These are phyloP conservation scores for Clathrus columnatus DNA, from an alignment of 768 basidiomycete species.

Conservation along the genomic window DNA sequence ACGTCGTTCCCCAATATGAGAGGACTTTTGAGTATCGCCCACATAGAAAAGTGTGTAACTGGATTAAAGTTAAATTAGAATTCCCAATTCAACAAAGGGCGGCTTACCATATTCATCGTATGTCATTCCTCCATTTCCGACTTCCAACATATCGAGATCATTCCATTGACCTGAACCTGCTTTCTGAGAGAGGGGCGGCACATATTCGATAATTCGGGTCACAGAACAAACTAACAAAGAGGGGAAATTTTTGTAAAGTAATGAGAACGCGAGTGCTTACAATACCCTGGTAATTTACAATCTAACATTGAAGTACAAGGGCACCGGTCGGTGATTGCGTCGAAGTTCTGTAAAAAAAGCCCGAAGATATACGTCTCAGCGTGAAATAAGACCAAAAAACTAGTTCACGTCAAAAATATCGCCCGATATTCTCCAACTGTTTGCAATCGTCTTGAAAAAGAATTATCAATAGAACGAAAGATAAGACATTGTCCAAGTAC, in stretches of 20 bases:
- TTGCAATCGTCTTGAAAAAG: constrained; percentile 17
- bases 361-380: background rate
- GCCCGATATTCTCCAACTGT: constrained; percentile 20
- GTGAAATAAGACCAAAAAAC: background rate
- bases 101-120: constrained; percentile 32
- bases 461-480: background rate
- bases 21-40: constrained; percentile 22
- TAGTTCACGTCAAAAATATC: constrained; percentile 15
- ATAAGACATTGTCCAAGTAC: background rate
- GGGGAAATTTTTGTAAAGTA: background rate
- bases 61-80: no score
- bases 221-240: constrained; percentile 13
- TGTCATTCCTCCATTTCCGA: constrained; percentile 27
- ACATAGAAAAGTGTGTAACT: constrained; percentile 18
- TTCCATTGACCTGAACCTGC: constrained; percentile 28
- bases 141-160: constrained; percentile 32
- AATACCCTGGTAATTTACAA: constrained; percentile 30
- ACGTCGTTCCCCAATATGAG: constrained; percentile 23
- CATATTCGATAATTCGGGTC: constrained; percentile 28
- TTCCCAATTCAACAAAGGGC: no score
- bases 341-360: constrained; percentile 21
- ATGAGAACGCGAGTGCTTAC: constrained; percentile 16
- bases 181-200: constrained; percentile 28
- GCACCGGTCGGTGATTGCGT: constrained; percentile 28
- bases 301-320: constrained; percentile 28